Evolutionary conservation across 2,329 filamentous ascomycete species (phyloP).

Genomic region (Corinectria fuckeliana): DNA sequence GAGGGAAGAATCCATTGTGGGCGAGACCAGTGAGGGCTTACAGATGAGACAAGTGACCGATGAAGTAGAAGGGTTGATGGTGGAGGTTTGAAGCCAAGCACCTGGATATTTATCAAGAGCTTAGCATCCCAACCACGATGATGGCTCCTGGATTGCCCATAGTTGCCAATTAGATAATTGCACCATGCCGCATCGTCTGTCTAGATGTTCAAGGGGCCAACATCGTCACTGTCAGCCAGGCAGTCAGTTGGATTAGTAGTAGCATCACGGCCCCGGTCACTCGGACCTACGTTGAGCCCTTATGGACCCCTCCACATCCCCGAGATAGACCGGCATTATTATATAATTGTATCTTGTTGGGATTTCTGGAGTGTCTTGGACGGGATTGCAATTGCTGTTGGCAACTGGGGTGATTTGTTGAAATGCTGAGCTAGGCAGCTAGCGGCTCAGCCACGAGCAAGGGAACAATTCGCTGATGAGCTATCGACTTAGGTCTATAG

Average conservation of each 20-base stretch:
- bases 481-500: no score
- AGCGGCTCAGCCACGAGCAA: neutral
- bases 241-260: conserved; percentile 21
- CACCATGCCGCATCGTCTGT: neutral
- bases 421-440: neutral
- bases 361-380: neutral
- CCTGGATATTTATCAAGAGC: neutral
- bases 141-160: neutral
- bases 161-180: conserved; percentile 25
- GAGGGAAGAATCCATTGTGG: conserved; percentile 41
- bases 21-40: neutral
- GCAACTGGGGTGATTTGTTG: neutral
- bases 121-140: neutral
- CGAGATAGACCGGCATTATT: neutral
- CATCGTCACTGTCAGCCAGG: neutral
- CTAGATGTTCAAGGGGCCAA: conserved; percentile 6
- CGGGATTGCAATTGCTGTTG: neutral
- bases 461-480: neutral
- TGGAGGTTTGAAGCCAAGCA: neutral
- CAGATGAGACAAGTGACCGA: neutral
- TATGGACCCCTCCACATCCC: conserved; percentile 3
- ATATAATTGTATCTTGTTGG: conserved; percentile 17
- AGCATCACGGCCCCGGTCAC: conserved; percentile 14
- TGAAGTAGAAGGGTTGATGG: neutral
- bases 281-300: neutral